Percentiles rank a stretch among this genome's conserved stretches.
These are phyloP conservation scores for Comarum palustre DNA, from an alignment of 306 rosid species.

Conservation along the genomic window DNA sequence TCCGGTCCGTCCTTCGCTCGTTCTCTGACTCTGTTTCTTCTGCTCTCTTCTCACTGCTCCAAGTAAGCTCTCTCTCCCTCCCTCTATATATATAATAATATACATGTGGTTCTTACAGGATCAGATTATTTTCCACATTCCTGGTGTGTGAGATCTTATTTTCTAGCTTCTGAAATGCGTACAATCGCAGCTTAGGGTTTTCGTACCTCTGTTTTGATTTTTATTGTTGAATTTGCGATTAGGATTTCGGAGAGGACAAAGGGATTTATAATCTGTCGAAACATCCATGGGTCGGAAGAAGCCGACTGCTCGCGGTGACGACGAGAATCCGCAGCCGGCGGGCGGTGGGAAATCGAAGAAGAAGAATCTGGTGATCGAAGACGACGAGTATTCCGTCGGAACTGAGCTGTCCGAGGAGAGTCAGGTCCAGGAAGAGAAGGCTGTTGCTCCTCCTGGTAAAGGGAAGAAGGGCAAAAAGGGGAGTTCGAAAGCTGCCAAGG, in stretches of 20 bases:
- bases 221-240: slow-evolving; percentile 17
- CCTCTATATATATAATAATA: background rate
- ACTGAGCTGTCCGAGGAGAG: slow-evolving; percentile 66
- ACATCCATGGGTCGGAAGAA: slow-evolving; percentile 75
- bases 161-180: background rate
- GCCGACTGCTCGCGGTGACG: slow-evolving; percentile 60
- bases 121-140: background rate
- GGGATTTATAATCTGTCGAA: slow-evolving; percentile 23
- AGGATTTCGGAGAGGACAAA: slow-evolving; percentile 16
- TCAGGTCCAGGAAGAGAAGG: slow-evolving; percentile 44
- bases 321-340: slow-evolving; percentile 40
- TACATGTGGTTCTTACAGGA: background rate
- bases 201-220: background rate
- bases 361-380: slow-evolving; percentile 61
- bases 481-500: slow-evolving; percentile 37
- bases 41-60: background rate
- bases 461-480: slow-evolving; percentile 81
- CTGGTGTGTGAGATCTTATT: slow-evolving; percentile 1
- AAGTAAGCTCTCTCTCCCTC: background rate
- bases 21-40: background rate
- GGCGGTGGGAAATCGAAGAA: slow-evolving; percentile 75
- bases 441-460: slow-evolving; percentile 10
- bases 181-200: background rate
- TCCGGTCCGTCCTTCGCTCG: background rate
- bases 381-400: slow-evolving; percentile 74